These are phyloP conservation scores for Bipolaris oryzae DNA, from an alignment of 2,329 filamentous ascomycete species.

Conservation along the genomic window DNA sequence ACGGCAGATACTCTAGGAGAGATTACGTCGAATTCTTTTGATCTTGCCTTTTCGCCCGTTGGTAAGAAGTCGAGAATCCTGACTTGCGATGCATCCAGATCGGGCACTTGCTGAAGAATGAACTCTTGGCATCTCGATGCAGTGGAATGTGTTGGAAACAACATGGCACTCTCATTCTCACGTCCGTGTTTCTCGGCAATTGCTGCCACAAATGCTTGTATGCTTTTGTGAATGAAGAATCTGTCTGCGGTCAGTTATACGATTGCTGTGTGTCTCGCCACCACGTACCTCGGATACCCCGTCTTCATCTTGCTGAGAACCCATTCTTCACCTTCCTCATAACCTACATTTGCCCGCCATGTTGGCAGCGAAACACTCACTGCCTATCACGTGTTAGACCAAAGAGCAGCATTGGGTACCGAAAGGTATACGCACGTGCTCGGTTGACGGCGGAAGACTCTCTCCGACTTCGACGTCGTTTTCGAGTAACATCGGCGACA, in stretches of 20 bases:
- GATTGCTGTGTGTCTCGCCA: background rate
- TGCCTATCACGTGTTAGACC: conserved; percentile 63
- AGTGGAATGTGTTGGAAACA: conserved; percentile 75
- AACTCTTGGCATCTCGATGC: conserved; percentile 79
- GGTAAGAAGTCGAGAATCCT: conserved; percentile 68
- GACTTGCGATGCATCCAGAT: conserved; percentile 57
- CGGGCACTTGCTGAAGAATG: conserved; percentile 64
- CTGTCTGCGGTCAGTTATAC: conserved; percentile 52
- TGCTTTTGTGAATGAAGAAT: conserved; percentile 89
- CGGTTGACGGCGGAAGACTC: conserved; percentile 47
- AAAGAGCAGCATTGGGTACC: conserved; percentile 1
- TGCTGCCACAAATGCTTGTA: conserved; percentile 72
- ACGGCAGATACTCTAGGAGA: conserved; percentile 60
- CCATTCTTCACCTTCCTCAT: conserved; percentile 90
- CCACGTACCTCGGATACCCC: conserved; percentile 79
- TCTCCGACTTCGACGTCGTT: conserved; percentile 49
- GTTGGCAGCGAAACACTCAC: conserved; percentile 95
- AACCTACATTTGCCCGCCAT: conserved; percentile 88
- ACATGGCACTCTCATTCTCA: conserved; percentile 71
- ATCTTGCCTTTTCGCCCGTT: conserved; percentile 59
- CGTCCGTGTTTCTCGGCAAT: conserved; percentile 70
- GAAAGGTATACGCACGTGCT: conserved; percentile 45
- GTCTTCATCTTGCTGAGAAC: conserved; percentile 84
- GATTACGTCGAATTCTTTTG: conserved; percentile 54
- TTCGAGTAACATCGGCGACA: conserved; percentile 36